These are phyloP conservation scores for Candida oleophila DNA, from an alignment of 805 yeast genomes.

Conservation along the genomic window DNA sequence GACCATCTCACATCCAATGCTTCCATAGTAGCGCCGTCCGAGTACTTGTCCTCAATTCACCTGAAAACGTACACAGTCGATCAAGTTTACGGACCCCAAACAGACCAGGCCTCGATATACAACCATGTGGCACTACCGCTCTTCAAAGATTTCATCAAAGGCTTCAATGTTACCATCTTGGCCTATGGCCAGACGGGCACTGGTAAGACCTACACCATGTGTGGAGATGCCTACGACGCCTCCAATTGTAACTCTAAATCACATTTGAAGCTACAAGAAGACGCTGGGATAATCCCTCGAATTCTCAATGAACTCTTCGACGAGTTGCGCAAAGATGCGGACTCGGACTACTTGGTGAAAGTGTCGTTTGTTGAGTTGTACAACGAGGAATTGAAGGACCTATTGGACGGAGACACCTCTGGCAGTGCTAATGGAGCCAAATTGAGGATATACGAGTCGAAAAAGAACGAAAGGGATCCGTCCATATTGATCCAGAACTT, in stretches of 20 bases:
- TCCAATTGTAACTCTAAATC: slow-evolving; percentile 3
- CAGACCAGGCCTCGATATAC: slow-evolving; percentile 68
- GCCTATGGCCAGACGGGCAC: slow-evolving; percentile 88
- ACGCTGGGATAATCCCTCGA: slow-evolving; percentile 61
- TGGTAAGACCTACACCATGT: slow-evolving; percentile 80
- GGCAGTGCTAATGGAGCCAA: slow-evolving; percentile 11
- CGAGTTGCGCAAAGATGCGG: slow-evolving; percentile 30
- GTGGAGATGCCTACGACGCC: slow-evolving; percentile 34
- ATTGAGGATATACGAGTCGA: slow-evolving; percentile 38
- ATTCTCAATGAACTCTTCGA: slow-evolving; percentile 51
- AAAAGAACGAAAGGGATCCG: slow-evolving; percentile 8
- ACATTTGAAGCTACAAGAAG: slow-evolving; percentile 17
- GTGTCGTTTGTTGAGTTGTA: slow-evolving; percentile 83
- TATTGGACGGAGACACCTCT: slow-evolving; percentile 51
- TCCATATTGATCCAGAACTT: slow-evolving; percentile 60
- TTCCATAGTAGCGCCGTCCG: background rate
- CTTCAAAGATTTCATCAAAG: slow-evolving; percentile 59
- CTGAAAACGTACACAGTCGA: slow-evolving; percentile 68
- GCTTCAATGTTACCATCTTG: slow-evolving; percentile 71
- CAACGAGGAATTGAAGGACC: slow-evolving; percentile 80
- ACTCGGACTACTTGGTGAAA: slow-evolving; percentile 60
- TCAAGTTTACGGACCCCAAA: slow-evolving; percentile 78
- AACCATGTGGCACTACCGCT: slow-evolving; percentile 72
- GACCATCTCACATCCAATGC: slow-evolving; percentile 1
- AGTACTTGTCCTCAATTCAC: slow-evolving; percentile 37